phyloP scores from a whole-genome alignment of 768 basidiomycete species.

The Pleurotus citrinopileatus region DNA sequence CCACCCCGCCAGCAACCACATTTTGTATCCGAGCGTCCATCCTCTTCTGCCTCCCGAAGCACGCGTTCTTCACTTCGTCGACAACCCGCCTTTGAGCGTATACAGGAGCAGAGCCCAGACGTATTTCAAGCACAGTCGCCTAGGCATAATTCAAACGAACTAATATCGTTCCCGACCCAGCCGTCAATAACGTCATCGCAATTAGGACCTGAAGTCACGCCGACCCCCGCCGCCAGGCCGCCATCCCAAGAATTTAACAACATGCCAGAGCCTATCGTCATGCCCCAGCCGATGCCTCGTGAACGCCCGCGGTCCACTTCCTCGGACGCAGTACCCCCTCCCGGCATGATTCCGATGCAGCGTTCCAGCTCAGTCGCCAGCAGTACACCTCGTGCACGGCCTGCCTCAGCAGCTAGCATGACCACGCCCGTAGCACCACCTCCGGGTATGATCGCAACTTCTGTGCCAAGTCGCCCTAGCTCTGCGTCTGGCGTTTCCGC shows the following conservation, averaged over 20 bases:
- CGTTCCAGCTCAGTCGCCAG: not conserved
- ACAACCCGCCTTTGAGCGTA: not conserved
- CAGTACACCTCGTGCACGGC: not conserved
- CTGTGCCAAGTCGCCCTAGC: not conserved
- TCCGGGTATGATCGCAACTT: not conserved
- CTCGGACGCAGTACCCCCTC: not conserved
- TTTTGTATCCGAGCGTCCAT: not conserved
- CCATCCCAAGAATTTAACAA: not conserved
- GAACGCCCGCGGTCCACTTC: conserved; percentile 6
- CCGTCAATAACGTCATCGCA: conserved; percentile 6
- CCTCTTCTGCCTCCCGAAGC: conserved; percentile 1
- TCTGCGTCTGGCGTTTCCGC: not conserved
- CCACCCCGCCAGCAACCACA: not conserved
- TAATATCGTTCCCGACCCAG: conserved; percentile 2
- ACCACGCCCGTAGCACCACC: not conserved
- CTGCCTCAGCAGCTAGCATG: not conserved
- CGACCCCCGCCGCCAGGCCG: not conserved
- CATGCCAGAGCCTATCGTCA: conserved; percentile 7
- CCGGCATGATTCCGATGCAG: not conserved
- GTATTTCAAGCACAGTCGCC: not conserved
- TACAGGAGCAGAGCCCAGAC: conserved; percentile 4
- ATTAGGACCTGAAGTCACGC: conserved; percentile 3
- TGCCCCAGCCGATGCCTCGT: not conserved
- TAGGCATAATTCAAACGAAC: not conserved
- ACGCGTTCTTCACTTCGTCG: conserved; percentile 1